These are phyloP conservation scores for Nakazawaea ishiwadae DNA, from an alignment of 805 yeast species.

Conservation along the genomic window DNA sequence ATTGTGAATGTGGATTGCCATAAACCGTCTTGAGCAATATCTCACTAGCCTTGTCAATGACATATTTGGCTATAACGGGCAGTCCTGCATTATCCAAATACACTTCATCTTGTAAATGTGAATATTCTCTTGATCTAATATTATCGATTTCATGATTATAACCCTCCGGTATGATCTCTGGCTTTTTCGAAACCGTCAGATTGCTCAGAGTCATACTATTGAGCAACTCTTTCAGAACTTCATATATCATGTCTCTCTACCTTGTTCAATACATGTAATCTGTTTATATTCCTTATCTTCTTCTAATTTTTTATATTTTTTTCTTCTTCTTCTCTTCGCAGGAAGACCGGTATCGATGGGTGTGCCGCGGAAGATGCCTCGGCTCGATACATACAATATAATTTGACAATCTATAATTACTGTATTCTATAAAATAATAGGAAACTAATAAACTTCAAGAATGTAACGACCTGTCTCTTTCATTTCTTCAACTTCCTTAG, in stretches of 20 bases:
- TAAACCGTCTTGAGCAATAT: conserved; percentile 19
- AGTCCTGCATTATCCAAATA: conserved; percentile 43
- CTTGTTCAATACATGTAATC: too few species aligned
- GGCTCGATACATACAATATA: too few species aligned
- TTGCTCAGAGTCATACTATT: too few species aligned
- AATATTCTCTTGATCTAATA: conserved; percentile 20
- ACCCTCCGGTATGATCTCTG: background rate
- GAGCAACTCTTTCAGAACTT: too few species aligned
- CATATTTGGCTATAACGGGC: conserved; percentile 27
- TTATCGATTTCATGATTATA: conserved; percentile 9
- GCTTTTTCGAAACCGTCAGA: too few species aligned
- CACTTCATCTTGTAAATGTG: conserved; percentile 17
- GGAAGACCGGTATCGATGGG: too few species aligned
- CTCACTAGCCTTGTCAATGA: conserved; percentile 22
- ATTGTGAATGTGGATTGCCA: conserved; percentile 40
- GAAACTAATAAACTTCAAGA: conserved; percentile 75
- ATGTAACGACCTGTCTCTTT: conserved; percentile 91
- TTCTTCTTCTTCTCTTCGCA: too few species aligned
- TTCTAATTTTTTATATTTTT: too few species aligned
- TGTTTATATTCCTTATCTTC: too few species aligned
- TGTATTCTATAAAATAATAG: background rate
- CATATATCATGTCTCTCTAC: too few species aligned
- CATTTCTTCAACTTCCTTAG: conserved; percentile 83
- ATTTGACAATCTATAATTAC: background rate
- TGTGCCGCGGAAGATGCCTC: too few species aligned